phyloP scores from a whole-genome alignment of 805 yeast genomes.

The Kuraishia piskuri region DNA sequence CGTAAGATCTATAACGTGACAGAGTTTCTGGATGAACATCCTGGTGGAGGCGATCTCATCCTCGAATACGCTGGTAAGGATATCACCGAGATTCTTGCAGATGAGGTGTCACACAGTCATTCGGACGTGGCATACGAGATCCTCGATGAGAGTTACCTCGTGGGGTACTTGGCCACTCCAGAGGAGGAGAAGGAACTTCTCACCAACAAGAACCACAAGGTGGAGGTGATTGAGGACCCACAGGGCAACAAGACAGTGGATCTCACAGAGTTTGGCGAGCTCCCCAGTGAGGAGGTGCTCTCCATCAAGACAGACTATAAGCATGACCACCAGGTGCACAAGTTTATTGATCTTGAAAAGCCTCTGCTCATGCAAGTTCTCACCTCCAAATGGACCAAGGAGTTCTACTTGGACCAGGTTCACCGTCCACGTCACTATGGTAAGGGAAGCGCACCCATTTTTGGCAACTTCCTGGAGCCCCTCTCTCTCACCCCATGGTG shows the following conservation, averaged over 20 bases:
- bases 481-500: conserved; percentile 90
- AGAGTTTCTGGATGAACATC: conserved; percentile 61
- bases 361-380: conserved; percentile 80
- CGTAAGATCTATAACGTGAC: conserved; percentile 85
- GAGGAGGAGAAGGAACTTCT: conserved; percentile 70
- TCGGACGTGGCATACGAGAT: conserved; percentile 85
- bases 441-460: conserved; percentile 90
- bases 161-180: conserved; percentile 77
- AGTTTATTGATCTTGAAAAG: conserved; percentile 76
- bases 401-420: conserved; percentile 89
- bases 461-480: conserved; percentile 93
- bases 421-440: conserved; percentile 98
- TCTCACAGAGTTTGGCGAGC: conserved; percentile 47
- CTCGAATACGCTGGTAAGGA: conserved; percentile 52
- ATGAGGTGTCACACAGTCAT: conserved; percentile 63
- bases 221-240: conserved; percentile 34
- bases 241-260: conserved; percentile 30
- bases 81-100: conserved; percentile 68
- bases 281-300: conserved; percentile 68
- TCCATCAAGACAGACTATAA: conserved; percentile 71
- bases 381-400: conserved; percentile 68
- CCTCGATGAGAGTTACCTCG: conserved; percentile 73
- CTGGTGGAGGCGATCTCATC: conserved; percentile 56
- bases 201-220: conserved; percentile 47
- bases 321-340: conserved; percentile 65